Base-by-base conservation (phyloP, 345 rosid species). In the Pelargonium nanum region DNA sequence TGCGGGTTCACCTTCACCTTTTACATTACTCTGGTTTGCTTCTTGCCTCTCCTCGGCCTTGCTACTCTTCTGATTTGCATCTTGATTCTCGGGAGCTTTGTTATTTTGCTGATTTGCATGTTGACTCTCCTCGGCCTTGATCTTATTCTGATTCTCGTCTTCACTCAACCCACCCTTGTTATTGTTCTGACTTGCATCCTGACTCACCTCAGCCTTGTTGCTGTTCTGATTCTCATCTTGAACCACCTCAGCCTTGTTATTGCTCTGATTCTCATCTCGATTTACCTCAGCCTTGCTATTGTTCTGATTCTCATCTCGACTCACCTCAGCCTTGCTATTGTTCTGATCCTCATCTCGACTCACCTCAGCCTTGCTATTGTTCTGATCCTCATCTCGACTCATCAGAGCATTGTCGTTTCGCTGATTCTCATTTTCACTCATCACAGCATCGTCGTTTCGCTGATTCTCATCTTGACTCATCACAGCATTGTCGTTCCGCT, bases 1-100 rank as follows among this genome's bases (percentile, higher is more conserved):
- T n/a, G 70, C 63, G 56, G 74, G 62, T 52, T 30, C 69, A 53
- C 20, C 60, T 55, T 65, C 71, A 51, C 34, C 20, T 48, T 17
- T 53, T 44, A 56, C 68, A 48, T 57, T 45, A 48, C 52, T 50
- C 45, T 72, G 62, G 19, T n/a, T n/a, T n/a, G n/a, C n/a, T n/a
- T n/a, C n/a, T n/a, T n/a, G n/a, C n/a, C n/a, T n/a, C n/a, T n/a
- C n/a, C n/a, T n/a, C n/a, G n/a, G n/a, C n/a, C n/a, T n/a, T n/a
- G n/a, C n/a, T n/a, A n/a, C n/a, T n/a, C n/a, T n/a, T n/a, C n/a
- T n/a, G n/a, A n/a, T n/a, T n/a, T n/a, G n/a, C n/a, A n/a, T n/a
- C n/a, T n/a, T n/a, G n/a, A n/a, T n/a, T n/a, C n/a, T 58, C 24
- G 61, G 30, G 68, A 54, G 20, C 13, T 40, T 63, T 50, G 26